A percentile compares a stretch with the other conserved stretches of the same genome.
Evolutionary conservation across 371 early-diverging fungal genomes (phyloP).

Genomic region (Mucor racemosus): DNA sequence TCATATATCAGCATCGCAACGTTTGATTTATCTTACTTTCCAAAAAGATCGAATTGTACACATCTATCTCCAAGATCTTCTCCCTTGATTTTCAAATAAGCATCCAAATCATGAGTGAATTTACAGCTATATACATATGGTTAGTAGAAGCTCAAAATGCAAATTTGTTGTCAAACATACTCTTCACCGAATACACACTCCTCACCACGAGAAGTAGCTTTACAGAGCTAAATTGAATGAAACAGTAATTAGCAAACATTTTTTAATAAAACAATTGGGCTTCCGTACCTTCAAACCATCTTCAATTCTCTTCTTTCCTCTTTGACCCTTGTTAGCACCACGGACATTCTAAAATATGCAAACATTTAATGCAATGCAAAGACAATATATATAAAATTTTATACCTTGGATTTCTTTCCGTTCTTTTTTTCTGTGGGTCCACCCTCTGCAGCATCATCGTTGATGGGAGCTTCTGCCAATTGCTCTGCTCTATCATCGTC

Average conservation of each 20-base stretch:
- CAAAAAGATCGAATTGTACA: slow-evolving; percentile 70
- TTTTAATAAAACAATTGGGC: not conserved
- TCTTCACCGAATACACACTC: slow-evolving; percentile 58
- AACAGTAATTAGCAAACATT: not conserved
- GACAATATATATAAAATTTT: not conserved
- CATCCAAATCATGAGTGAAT: slow-evolving; percentile 70
- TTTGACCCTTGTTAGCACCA: slow-evolving; percentile 45
- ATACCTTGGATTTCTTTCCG: slow-evolving; percentile 28
- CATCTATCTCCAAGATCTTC: slow-evolving; percentile 83
- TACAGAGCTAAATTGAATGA: slow-evolving; percentile 51
- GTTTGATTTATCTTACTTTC: slow-evolving; percentile 58
- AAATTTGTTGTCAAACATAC: slow-evolving; percentile 27
- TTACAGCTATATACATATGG: slow-evolving; percentile 50
- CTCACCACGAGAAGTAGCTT: slow-evolving; percentile 48
- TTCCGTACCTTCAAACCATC: slow-evolving; percentile 37
- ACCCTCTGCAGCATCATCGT: slow-evolving; percentile 35
- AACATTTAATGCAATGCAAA: no score
- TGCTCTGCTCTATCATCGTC: slow-evolving; percentile 31
- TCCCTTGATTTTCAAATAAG: slow-evolving; percentile 63
- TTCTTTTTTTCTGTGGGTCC: slow-evolving; percentile 23
- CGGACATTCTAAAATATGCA: slow-evolving; percentile 23
- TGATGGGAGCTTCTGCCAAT: slow-evolving; percentile 10
- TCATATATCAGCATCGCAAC: not conserved
- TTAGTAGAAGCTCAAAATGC: no score
- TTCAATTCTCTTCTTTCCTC: slow-evolving; percentile 46